Evolutionary conservation across 2,329 filamentous ascomycete species (phyloP).

Genomic region (Colletotrichum sp.): DNA sequence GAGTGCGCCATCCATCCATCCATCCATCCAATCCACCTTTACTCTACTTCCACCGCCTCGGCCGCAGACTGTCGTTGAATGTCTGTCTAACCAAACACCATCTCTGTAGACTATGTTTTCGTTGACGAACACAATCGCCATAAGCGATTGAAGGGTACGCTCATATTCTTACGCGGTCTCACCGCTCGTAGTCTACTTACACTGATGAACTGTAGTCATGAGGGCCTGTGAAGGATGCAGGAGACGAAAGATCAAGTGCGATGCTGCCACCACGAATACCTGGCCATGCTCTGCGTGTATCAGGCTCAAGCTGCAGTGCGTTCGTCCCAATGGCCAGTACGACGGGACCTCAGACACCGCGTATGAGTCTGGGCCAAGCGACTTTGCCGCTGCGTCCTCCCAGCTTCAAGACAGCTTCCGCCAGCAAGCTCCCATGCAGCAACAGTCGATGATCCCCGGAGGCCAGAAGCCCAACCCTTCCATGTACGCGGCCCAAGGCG

Average conservation of each 20-base stretch:
- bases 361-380: conserved; percentile 46
- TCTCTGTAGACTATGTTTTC: conserved; percentile 87
- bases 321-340: conserved; percentile 83
- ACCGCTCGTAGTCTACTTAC: not conserved
- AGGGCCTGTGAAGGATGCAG: conserved; percentile 95
- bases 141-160: conserved; percentile 89
- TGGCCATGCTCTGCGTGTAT: conserved; percentile 97
- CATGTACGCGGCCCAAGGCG: conserved; percentile 54
- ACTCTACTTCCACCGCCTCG: not conserved
- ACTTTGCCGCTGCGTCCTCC: conserved; percentile 40
- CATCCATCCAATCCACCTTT: conserved; percentile 31
- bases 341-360: conserved; percentile 57
- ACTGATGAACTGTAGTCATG: conserved; percentile 70
- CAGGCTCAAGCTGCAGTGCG: conserved; percentile 89
- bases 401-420: conserved; percentile 50
- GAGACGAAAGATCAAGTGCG: conserved; percentile 96
- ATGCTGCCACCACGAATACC: conserved; percentile 94
- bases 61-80: not conserved
- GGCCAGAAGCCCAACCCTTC: conserved; percentile 43
- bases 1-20: conserved; percentile 60
- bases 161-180: not conserved
- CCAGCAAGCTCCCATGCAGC: conserved; percentile 59
- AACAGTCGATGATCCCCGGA: conserved; percentile 48
- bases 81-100: not conserved
- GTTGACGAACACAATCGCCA: conserved; percentile 98